These are phyloP conservation scores for Teunomyces gatunensis DNA, from an alignment of 805 yeast species.

Conservation along the genomic window DNA sequence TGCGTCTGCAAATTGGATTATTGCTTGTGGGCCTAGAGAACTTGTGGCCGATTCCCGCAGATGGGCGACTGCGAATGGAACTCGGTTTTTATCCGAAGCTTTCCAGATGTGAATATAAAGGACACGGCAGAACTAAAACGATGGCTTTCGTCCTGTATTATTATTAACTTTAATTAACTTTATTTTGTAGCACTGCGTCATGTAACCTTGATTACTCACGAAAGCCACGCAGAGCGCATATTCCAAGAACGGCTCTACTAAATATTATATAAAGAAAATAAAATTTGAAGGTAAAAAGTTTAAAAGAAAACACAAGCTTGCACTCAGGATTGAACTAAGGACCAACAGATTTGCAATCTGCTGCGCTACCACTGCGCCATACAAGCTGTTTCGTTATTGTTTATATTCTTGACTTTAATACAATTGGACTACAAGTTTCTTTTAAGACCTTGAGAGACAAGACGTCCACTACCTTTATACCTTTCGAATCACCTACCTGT, in stretches of 20 bases:
- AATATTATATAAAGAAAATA: neutral
- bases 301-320: conserved; percentile 58
- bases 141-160: neutral
- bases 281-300: neutral
- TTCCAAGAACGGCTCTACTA: neutral
- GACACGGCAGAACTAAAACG: neutral
- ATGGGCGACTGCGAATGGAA: conserved; percentile 35
- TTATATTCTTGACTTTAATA: neutral
- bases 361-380: conserved; percentile 99
- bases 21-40: conserved; percentile 57
- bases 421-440: no score
- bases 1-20: conserved; percentile 46
- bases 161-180: neutral
- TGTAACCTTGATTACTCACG: neutral
- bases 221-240: neutral
- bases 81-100: conserved; percentile 44
- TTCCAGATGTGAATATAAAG: conserved; percentile 29
- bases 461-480: no score
- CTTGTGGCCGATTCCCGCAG: conserved; percentile 39
- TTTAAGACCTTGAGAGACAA: no score
- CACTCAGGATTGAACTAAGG: conserved; percentile 96
- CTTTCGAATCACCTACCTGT: no score
- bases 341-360: conserved; percentile 99
- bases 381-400: conserved; percentile 43
- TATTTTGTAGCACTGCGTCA: neutral